Base-by-base conservation (phyloP, 768 basidiomycete species). In the Stropharia rugosoannulata region DNA sequence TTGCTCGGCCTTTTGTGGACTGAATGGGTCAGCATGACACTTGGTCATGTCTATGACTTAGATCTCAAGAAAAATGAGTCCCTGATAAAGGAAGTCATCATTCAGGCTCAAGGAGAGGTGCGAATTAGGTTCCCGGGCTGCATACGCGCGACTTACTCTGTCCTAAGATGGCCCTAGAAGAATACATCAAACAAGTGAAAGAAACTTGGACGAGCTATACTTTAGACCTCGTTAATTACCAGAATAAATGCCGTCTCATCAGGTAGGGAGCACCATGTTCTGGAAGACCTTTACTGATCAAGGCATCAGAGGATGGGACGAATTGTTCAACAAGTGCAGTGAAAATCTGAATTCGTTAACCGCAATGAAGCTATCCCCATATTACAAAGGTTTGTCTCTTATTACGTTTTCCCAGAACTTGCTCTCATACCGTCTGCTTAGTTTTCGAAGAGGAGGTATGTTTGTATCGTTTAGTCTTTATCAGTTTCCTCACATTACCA, bases 351-450 rank as follows among this genome's bases (percentile, higher is more conserved):
- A 97, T 67, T 98, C 96, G 0, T 80, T 99, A 39, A 85, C 86
- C 2, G 95, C 97, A 1, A 99, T 99, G 97, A 96, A 95, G 68
- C 72, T 97, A 27, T 99, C 97, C 7, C 97, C 97, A 0, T 98
- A 98, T 67, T 98, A 98, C 73, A 95, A 97, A 81, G 95, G 93
- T 90, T 22, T 46, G 53, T 56, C 25, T 11, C 16, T 40, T 18
- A 9, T 12, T 29, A 4, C 5, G 32, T 39, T n/a, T 43, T 42
- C 10, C 44, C 11, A 16, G 6, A 38, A 25, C 7, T 12, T 32
- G 51, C 49, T 27, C 65, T 13, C 45, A 36, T 36, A 22, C 27
- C 37, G 57, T 49, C 18, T 51, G 15, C 37, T 37, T 42, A 93
- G 92, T 94, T 13, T 94, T 94, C 59, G 92, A 93, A 67, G 92